A percentile compares a stretch with the other conserved stretches of the same genome.
Conservation (phyloP, 371 early-diverging fungal genomes). For the Mortierella sp. region DNA sequence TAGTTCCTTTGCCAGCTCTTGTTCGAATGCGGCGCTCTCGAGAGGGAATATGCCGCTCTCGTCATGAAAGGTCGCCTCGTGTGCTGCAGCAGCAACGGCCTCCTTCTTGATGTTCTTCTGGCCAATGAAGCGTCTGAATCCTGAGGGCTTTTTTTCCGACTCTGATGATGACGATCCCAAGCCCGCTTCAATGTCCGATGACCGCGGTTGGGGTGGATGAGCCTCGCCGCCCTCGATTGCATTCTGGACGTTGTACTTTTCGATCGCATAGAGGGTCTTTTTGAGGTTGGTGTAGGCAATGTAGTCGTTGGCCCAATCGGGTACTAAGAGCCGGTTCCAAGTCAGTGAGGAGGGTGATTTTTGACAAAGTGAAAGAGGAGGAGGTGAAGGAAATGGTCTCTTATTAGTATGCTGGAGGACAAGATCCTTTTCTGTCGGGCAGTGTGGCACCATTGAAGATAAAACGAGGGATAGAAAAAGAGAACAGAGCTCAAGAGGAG, state of each 20-base stretch:
- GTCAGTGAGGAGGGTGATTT: not conserved
- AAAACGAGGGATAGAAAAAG: not conserved
- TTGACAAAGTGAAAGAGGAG: not conserved
- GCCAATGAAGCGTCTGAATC: constrained; percentile 27
- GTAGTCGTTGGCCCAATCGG: constrained; percentile 58
- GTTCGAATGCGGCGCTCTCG: constrained; percentile 55
- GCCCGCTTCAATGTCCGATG: constrained; percentile 41
- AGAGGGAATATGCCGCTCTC: constrained; percentile 50
- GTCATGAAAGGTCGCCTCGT: constrained; percentile 24
- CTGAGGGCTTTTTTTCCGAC: constrained; percentile 27
- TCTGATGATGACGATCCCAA: constrained; percentile 3
- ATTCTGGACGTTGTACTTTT: constrained; percentile 49
- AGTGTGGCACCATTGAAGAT: not conserved
- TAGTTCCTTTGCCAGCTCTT: constrained; percentile 79
- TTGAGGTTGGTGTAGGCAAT: constrained; percentile 53
- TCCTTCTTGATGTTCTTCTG: constrained; percentile 10
- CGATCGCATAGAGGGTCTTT: constrained; percentile 56
- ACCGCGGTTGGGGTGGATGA: not conserved
- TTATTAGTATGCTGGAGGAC: not conserved
- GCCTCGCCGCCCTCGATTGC: constrained; percentile 16
- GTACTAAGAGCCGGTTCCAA: constrained; percentile 22
- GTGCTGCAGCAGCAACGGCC: constrained; percentile 21
- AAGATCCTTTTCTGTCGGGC: not conserved
- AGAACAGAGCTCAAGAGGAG: not conserved
- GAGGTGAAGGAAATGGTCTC: too few relatives aligned